Base-by-base conservation (phyloP, 768 basidiomycete species). In the Kwoniella sp. region DNA sequence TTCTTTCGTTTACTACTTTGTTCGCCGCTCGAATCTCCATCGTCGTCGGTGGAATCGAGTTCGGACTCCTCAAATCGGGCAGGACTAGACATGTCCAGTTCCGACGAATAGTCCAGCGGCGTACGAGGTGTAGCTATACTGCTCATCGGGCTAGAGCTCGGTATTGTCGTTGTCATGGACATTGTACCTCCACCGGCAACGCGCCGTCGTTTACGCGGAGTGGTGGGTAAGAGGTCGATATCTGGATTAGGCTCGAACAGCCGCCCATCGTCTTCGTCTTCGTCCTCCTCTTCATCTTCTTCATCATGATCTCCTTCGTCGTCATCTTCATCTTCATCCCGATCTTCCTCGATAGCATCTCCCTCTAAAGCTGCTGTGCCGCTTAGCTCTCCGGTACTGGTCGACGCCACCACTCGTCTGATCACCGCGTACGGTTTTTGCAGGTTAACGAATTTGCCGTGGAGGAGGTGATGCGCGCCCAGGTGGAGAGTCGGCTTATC, bases 351-450 rank as follows among this genome's bases (percentile, higher is more conserved):
- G 56, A 57, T 61, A 5, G 66, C 64, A 23, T 69, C 59, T 2
- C 56, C 61, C 23, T 65, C 58, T 9, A 59, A 57, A 12, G 30
- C 55, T 22, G 26, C 52, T 17, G 50, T 53, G 30, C n/a, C 26
- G 5, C 50, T 52, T 13, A n/a, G 4, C 34, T 26, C 5, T 22
- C 30, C 13, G 29, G 3, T 29, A 28, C 26, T 29, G 22, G 37
- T 26, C 34, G 22, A 28, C 25, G 37, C 68, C n/a, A 55, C 53
- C 2, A 51, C 67, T 41, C 72, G 64, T 0, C 81, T 72, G 4
- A 96, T 84, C 47, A 96, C 86, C 2, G 90, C 94, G 29, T 91
- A 84, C 0, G 93, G 92, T 76, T 91, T 94, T 1, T 88, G 82
- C 7, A 97, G 84, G 51, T 81, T 83, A 34, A 86, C 84, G 65